phyloP scores from a whole-genome alignment of 176 grass and related monocot genomes.

The Triticum timopheevii region DNA sequence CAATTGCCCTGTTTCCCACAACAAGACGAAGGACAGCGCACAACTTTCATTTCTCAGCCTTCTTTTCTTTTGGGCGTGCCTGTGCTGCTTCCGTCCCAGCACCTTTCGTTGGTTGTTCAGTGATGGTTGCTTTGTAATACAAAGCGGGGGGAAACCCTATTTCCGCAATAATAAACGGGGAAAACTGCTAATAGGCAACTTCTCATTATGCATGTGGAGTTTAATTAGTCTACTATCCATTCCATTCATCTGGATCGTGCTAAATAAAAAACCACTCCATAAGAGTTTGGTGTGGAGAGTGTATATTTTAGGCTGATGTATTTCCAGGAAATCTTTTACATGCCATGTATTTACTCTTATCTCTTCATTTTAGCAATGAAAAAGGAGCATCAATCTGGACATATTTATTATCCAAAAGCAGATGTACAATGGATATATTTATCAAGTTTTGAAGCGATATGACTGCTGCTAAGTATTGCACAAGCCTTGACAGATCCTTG shows the following conservation, averaged over 20 bases:
- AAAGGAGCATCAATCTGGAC: neutral
- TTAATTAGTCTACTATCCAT: neutral
- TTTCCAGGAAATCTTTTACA: neutral
- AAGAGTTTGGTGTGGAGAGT: neutral
- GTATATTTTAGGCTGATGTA: neutral
- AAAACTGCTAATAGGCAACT: neutral
- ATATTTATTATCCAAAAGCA: neutral
- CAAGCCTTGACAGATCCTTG: neutral
- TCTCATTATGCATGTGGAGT: neutral
- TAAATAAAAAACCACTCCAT: neutral
- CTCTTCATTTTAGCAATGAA: neutral
- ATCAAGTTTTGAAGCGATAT: neutral
- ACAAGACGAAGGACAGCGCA: neutral
- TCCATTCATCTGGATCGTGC: neutral
- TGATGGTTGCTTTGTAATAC: no score
- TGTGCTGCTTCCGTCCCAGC: no score
- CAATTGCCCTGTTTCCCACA: slow-evolving; percentile 17
- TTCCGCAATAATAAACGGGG: neutral
- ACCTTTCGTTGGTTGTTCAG: no score
- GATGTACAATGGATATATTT: neutral
- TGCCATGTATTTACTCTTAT: neutral
- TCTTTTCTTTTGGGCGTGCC: no score
- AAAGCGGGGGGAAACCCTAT: no score
- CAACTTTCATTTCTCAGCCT: neutral
- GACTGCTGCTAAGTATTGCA: neutral